Conservation (phyloP, 176 grass and related monocot species). For the Aegilops speltoides region DNA sequence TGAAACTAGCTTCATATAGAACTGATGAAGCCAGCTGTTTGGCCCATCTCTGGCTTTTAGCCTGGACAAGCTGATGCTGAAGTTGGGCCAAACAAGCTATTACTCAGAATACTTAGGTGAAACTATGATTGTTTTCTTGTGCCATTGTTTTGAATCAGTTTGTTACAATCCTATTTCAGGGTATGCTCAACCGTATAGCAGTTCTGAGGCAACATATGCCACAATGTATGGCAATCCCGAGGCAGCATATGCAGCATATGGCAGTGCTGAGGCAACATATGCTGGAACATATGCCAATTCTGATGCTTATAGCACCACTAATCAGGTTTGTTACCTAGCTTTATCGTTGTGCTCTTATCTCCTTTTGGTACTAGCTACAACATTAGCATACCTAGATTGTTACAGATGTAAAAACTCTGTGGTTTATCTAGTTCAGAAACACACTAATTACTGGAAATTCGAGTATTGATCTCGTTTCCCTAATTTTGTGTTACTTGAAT, state of each 20-base stretch:
- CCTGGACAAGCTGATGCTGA: not conserved
- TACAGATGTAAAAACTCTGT: slow-evolving; percentile 1
- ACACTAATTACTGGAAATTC: not conserved
- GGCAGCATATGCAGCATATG: slow-evolving; percentile 31
- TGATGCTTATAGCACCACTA: slow-evolving; percentile 53
- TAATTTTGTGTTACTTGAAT: not conserved
- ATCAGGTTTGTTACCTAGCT: slow-evolving; percentile 51
- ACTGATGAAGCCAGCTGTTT: not conserved
- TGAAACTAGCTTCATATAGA: not conserved
- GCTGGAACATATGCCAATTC: slow-evolving; percentile 26
- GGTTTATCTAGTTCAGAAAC: not conserved
- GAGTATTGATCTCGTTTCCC: not conserved
- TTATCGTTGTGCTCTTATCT: slow-evolving; percentile 20
- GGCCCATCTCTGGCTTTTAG: not conserved
- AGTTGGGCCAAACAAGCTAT: not conserved
- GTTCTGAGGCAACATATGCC: slow-evolving; percentile 42
- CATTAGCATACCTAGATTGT: not conserved
- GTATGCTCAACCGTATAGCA: slow-evolving; percentile 41
- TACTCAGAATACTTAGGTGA: not conserved
- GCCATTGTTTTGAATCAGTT: not conserved
- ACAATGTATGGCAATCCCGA: slow-evolving; percentile 38
- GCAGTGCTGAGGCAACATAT: slow-evolving; percentile 37
- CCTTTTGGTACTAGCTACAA: not conserved
- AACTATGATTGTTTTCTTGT: slow-evolving; percentile 16
- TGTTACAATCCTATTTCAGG: slow-evolving; percentile 40